A percentile compares a stretch with the other conserved stretches of the same genome.
phyloP scores from a whole-genome alignment of 495 filamentous ascomycete genomes.

The Penicillium dipodomyicola region DNA sequence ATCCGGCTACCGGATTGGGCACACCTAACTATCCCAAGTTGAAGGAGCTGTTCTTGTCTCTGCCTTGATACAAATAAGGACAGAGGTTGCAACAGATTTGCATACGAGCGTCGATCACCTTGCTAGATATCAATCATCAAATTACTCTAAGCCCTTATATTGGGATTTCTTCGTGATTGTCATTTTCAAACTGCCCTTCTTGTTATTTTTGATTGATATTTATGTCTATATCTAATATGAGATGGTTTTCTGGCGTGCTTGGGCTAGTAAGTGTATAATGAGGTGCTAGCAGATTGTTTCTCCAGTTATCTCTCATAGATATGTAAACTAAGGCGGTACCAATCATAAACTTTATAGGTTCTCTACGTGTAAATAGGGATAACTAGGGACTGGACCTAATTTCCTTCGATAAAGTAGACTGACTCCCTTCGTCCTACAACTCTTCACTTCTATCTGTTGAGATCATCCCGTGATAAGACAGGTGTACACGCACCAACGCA shows the following conservation, averaged over 20 bases:
- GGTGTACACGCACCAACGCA: too few species aligned
- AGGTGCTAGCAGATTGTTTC: not conserved
- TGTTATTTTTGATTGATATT: not conserved
- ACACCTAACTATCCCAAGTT: constrained; percentile 53
- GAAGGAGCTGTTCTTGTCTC: constrained; percentile 38
- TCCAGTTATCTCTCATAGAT: not conserved
- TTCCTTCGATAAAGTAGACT: too few species aligned
- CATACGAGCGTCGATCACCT: not conserved
- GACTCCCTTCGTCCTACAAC: too few species aligned
- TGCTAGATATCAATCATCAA: not conserved
- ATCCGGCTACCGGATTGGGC: constrained; percentile 54
- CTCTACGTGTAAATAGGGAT: too few species aligned
- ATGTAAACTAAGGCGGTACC: too few species aligned
- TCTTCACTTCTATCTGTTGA: too few species aligned
- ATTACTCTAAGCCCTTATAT: not conserved
- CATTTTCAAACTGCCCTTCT: not conserved
- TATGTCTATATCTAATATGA: not conserved
- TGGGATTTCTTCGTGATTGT: not conserved
- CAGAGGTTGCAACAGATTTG: not conserved
- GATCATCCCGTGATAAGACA: too few species aligned
- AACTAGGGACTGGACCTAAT: too few species aligned
- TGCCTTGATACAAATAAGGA: constrained; percentile 23
- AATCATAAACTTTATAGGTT: too few species aligned
- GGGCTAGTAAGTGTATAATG: not conserved
- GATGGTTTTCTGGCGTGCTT: not conserved